Evolutionary conservation across 2,329 filamentous ascomycete genomes (phyloP).

Genomic region (Colletotrichum sublineola): DNA sequence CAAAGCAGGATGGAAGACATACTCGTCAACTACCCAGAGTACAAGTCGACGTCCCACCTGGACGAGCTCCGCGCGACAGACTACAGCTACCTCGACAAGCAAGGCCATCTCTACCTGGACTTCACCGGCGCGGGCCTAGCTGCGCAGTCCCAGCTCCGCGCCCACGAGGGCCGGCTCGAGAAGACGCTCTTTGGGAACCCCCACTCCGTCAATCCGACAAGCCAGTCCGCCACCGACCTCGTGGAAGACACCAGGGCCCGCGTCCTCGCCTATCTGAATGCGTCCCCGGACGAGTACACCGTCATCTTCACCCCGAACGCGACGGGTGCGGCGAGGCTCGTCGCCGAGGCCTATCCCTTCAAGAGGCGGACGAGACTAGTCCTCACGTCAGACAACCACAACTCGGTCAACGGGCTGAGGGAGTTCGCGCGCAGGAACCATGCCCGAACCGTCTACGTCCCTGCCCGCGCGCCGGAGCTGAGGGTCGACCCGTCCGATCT

Average conservation of each 20-base stretch:
- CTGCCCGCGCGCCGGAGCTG: conserved; percentile 47
- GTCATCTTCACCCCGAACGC: conserved; percentile 58
- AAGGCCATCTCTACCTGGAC: conserved; percentile 57
- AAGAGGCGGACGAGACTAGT: conserved; percentile 46
- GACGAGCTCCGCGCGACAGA: conserved; percentile 51
- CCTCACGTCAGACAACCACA: conserved; percentile 58
- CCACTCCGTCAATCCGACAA: conserved; percentile 56
- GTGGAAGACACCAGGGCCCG: conserved; percentile 50
- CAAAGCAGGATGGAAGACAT: conserved; percentile 29
- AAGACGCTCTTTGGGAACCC: conserved; percentile 55
- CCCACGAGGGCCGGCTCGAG: conserved; percentile 50
- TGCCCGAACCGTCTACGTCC: conserved; percentile 50
- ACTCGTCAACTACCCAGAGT: conserved; percentile 50
- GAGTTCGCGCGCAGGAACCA: conserved; percentile 50
- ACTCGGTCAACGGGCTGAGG: conserved; percentile 57
- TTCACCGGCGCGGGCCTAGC: conserved; percentile 57
- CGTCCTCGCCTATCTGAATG: conserved; percentile 52
- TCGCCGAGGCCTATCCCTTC: conserved; percentile 57
- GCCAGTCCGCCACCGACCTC: conserved; percentile 50
- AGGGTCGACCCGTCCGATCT: conserved; percentile 48
- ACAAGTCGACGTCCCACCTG: conserved; percentile 48
- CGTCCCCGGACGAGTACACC: conserved; percentile 54
- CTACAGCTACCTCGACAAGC: conserved; percentile 54
- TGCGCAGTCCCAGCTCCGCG: conserved; percentile 49
- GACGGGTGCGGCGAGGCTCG: conserved; percentile 54